phyloP scores from a whole-genome alignment of 73 alveolate genomes.

The Stentor roeselii region DNA sequence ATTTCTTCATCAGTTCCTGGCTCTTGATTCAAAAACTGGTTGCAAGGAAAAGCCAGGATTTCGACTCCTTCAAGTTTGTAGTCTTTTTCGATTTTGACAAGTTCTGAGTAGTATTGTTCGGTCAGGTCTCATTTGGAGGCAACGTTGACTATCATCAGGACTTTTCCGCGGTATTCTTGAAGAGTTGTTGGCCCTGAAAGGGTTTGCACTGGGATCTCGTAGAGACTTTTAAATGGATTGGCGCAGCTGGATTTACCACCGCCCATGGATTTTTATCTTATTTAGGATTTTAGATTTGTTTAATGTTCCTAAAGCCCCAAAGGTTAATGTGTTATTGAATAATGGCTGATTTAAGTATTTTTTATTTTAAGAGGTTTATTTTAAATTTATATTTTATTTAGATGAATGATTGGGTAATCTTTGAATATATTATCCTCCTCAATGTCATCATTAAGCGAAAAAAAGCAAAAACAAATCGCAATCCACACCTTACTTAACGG shows the following conservation, averaged over 20 bases:
- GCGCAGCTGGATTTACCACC: not conserved
- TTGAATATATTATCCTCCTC: too few relatives aligned
- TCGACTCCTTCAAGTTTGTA: slow-evolving; percentile 28
- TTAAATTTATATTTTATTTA: too few relatives aligned
- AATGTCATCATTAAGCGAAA: not conserved
- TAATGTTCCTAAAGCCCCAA: too few relatives aligned
- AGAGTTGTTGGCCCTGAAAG: too few relatives aligned
- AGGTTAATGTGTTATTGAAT: too few relatives aligned
- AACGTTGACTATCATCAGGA: slow-evolving; percentile 28
- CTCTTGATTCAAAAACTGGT: slow-evolving; percentile 70
- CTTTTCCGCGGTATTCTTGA: slow-evolving; percentile 25
- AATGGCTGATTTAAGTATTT: too few relatives aligned
- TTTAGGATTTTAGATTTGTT: too few relatives aligned
- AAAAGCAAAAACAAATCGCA: not conserved
- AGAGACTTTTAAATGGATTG: not conserved
- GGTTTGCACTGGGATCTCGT: not conserved
- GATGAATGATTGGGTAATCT: too few relatives aligned
- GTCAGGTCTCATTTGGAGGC: slow-evolving; percentile 37
- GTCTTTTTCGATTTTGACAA: slow-evolving; percentile 16
- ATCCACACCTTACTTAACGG: not conserved
- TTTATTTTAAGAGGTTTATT: too few relatives aligned
- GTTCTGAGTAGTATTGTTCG: slow-evolving; percentile 2
- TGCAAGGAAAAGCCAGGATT: slow-evolving; percentile 59
- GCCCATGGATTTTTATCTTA: too few relatives aligned
- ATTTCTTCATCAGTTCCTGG: slow-evolving; percentile 68